A percentile compares a stretch with the other conserved stretches of the same genome.
Evolutionary conservation across 2,329 filamentous ascomycete genomes (phyloP).

Genomic region (Pezicula rhizophila): DNA sequence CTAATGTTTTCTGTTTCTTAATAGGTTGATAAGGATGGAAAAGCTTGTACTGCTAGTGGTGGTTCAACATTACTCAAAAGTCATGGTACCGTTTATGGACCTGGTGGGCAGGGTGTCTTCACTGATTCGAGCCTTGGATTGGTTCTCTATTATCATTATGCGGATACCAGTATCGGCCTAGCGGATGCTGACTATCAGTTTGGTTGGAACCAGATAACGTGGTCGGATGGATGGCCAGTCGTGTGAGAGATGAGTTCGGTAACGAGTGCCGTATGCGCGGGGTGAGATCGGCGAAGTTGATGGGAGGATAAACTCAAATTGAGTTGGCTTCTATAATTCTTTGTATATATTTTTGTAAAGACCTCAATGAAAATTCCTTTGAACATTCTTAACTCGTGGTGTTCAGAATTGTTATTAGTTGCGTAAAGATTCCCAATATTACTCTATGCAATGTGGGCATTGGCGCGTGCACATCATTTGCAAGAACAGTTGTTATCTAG

Average conservation of each 20-base stretch:
- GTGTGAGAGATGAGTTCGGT: conserved; percentile 20
- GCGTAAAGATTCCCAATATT: too few species aligned
- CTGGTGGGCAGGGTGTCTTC: conserved; percentile 58
- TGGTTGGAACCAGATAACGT: conserved; percentile 39
- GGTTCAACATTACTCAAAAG: conserved; percentile 55
- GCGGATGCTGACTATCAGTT: conserved; percentile 40
- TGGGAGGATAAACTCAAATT: too few species aligned
- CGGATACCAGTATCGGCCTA: conserved; percentile 47
- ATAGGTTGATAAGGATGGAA: conserved; percentile 44
- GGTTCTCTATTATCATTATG: conserved; percentile 59
- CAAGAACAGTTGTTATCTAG: too few species aligned
- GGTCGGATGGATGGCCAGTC: conserved; percentile 38
- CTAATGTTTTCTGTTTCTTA: neutral
- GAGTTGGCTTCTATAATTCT: too few species aligned
- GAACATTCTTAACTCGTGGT: too few species aligned
- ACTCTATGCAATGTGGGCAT: too few species aligned
- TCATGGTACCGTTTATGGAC: conserved; percentile 56
- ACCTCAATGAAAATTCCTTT: too few species aligned
- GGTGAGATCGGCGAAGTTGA: too few species aligned
- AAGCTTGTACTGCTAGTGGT: conserved; percentile 47
- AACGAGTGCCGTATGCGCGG: too few species aligned
- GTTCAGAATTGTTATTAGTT: too few species aligned
- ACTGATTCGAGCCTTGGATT: conserved; percentile 42
- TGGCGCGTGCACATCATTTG: too few species aligned
- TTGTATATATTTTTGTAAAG: too few species aligned